These are phyloP conservation scores for Synchytrium microbalum DNA, from an alignment of 371 early-diverging fungal species.

Conservation along the genomic window DNA sequence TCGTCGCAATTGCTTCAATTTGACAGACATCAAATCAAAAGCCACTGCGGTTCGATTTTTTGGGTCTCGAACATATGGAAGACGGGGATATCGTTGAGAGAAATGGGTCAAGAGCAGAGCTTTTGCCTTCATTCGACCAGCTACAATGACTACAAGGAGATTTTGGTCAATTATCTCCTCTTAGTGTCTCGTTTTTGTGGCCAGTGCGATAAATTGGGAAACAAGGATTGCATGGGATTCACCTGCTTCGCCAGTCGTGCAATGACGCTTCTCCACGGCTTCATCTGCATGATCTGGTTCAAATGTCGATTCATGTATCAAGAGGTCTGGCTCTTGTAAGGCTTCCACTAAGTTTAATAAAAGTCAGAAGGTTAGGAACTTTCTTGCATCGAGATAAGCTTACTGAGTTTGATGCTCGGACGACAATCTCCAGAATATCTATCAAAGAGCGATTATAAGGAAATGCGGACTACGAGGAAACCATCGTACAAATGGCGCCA, in stretches of 20 bases:
- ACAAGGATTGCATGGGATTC: too few relatives aligned
- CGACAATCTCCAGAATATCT: slow-evolving; percentile 91
- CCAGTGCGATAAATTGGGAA: too few relatives aligned
- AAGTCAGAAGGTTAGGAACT: not conserved
- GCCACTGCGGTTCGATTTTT: not conserved
- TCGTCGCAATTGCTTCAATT: not conserved
- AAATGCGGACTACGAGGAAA: too few relatives aligned
- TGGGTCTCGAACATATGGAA: not conserved
- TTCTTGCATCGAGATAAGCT: too few relatives aligned
- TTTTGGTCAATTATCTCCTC: too few relatives aligned
- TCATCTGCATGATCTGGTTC: slow-evolving; percentile 78
- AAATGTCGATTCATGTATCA: slow-evolving; percentile 97
- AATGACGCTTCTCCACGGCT: slow-evolving; percentile 77
- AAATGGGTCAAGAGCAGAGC: slow-evolving; percentile 92
- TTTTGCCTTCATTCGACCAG: slow-evolving; percentile 71
- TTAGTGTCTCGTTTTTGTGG: too few relatives aligned
- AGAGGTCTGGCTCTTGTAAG: slow-evolving; percentile 24
- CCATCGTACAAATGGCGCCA: too few relatives aligned
- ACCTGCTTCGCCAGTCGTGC: slow-evolving; percentile 76
- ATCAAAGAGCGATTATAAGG: too few relatives aligned
- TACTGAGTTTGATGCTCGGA: slow-evolving; percentile 39
- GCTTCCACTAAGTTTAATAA: not conserved
- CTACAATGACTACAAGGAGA: slow-evolving; percentile 76
- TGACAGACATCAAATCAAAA: slow-evolving; percentile 4
- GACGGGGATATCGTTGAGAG: slow-evolving; percentile 77